A percentile compares a stretch with the other conserved stretches of the same genome.
Evolutionary conservation across 2,329 filamentous ascomycete species (phyloP).

Genomic region (Ascochyta koolunga): DNA sequence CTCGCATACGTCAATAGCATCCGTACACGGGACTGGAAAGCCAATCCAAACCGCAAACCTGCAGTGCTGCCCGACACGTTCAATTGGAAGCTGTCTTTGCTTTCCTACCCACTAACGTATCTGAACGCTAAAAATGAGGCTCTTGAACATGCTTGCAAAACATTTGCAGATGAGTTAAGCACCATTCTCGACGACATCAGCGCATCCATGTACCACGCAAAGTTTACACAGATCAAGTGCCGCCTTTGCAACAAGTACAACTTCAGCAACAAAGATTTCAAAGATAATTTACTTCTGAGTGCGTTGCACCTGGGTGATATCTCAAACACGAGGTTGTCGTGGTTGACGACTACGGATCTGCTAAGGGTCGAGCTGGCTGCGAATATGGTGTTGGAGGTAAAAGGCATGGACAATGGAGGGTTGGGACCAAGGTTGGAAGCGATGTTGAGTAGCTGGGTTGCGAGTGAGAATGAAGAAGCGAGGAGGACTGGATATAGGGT

Average conservation of each 20-base stretch:
- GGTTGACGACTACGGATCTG: constrained; percentile 29
- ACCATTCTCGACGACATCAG: constrained; percentile 22
- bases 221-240: constrained; percentile 13
- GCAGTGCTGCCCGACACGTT: constrained; percentile 34
- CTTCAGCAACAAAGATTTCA: background rate
- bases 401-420: background rate
- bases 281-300: constrained; percentile 9
- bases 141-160: constrained; percentile 21
- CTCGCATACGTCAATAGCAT: constrained; percentile 24
- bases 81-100: constrained; percentile 30
- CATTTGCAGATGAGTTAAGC: constrained; percentile 23
- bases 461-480: constrained; percentile 33
- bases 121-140: background rate
- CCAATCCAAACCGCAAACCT: constrained; percentile 22
- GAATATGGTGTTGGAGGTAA: constrained; percentile 15
- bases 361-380: constrained; percentile 35
- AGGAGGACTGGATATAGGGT: constrained; percentile 21
- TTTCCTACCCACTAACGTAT: constrained; percentile 26
- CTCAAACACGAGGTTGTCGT: constrained; percentile 25
- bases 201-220: constrained; percentile 24
- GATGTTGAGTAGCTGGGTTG: constrained; percentile 27
- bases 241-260: background rate
- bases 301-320: constrained; percentile 32
- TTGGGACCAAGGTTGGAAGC: constrained; percentile 15
- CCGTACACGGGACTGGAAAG: constrained; percentile 32